phyloP scores from a whole-genome alignment of 2,329 filamentous ascomycete species.

The Aspergillus amoenus region DNA sequence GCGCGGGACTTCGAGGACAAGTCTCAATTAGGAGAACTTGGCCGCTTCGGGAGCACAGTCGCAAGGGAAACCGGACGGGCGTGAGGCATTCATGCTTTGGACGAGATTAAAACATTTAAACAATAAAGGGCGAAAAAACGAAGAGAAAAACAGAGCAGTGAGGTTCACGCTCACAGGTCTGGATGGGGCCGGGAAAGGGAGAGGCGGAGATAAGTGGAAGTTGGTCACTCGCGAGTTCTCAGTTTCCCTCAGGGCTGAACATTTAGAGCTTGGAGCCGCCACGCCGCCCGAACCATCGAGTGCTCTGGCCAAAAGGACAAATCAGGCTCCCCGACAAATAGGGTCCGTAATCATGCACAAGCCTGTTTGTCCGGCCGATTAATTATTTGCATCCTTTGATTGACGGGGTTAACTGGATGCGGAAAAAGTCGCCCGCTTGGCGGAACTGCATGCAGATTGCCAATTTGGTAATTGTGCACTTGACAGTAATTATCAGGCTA shows the following conservation, averaged over 20 bases:
- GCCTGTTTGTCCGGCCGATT: slow-evolving; percentile 3
- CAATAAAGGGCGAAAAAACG: background rate
- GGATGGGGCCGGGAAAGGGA: slow-evolving; percentile 1
- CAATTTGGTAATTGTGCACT: background rate
- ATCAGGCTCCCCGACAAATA: slow-evolving; percentile 1
- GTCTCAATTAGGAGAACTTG: slow-evolving; percentile 24
- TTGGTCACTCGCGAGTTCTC: background rate
- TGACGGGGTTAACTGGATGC: slow-evolving; percentile 17
- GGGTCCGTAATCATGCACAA: slow-evolving; percentile 4
- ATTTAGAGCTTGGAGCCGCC: background rate
- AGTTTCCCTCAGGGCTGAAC: too few relatives aligned
- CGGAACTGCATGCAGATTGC: background rate
- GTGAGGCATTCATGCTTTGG: slow-evolving; percentile 21
- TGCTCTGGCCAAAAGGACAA: background rate
- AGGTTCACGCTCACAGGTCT: background rate
- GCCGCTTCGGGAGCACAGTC: slow-evolving; percentile 15
- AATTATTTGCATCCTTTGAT: background rate
- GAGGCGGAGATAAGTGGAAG: slow-evolving; percentile 1
- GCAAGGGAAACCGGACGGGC: slow-evolving; percentile 10
- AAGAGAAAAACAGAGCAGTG: background rate
- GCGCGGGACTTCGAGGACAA: slow-evolving; percentile 13
- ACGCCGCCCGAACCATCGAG: slow-evolving; percentile 3
- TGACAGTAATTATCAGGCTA: background rate
- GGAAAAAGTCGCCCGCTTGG: slow-evolving; percentile 14
- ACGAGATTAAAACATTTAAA: background rate